These are phyloP conservation scores for Pythium scleroteichum DNA, from an alignment of 352 stramenopile species.

Conservation along the genomic window DNA sequence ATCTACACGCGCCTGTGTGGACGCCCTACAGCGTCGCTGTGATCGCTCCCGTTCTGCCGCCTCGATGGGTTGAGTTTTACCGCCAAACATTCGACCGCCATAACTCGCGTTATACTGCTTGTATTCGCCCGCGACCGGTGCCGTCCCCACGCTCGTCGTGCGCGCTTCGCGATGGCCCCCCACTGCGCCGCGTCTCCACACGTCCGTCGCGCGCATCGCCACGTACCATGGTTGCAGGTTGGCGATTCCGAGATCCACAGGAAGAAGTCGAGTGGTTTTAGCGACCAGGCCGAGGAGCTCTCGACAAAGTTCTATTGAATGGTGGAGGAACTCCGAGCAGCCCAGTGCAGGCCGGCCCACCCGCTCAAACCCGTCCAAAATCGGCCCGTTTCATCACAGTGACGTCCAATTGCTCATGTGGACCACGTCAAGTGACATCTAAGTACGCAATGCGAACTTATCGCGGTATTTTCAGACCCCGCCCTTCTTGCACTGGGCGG, in stretches of 20 bases:
- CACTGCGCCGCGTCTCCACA: not conserved
- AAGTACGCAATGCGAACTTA: constrained; percentile 33
- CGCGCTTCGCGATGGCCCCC: not conserved
- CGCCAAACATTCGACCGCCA: too few relatives aligned
- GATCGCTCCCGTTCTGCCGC: too few relatives aligned
- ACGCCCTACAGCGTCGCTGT: too few relatives aligned
- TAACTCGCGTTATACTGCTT: too few relatives aligned
- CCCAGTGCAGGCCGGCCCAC: constrained; percentile 17
- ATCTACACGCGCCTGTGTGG: too few relatives aligned
- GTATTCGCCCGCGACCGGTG: too few relatives aligned
- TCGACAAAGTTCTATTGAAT: constrained; percentile 30
- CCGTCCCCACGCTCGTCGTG: constrained; percentile 9
- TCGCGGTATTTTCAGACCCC: not conserved
- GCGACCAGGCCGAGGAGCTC: constrained; percentile 10
- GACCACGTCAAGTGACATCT: constrained; percentile 20
- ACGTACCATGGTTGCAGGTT: constrained; percentile 72
- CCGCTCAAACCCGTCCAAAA: constrained; percentile 10
- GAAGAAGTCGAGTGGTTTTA: constrained; percentile 88
- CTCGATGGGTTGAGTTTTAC: too few relatives aligned
- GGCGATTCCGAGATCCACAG: constrained; percentile 79
- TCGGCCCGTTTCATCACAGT: constrained; percentile 13
- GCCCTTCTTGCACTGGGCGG: too few relatives aligned
- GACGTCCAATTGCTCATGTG: constrained; percentile 22
- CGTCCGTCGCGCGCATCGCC: not conserved
- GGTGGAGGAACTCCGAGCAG: constrained; percentile 30